Evolutionary conservation across 2,329 filamentous ascomycete genomes (phyloP).

Genomic region (Parafenestella ontariensis): DNA sequence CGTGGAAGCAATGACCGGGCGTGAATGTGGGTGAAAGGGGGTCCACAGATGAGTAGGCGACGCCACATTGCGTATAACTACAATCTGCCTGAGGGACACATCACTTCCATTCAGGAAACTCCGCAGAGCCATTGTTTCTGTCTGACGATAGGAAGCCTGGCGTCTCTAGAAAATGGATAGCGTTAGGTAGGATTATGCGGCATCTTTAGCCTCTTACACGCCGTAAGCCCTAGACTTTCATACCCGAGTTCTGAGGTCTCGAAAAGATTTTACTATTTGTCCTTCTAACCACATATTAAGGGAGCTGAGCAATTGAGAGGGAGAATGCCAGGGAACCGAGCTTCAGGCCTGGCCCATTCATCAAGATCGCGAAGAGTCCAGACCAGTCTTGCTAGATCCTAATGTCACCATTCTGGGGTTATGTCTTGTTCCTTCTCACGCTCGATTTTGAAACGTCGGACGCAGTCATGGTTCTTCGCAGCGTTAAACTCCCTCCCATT

Average conservation of each 20-base stretch:
- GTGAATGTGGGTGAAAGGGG: constrained; percentile 19
- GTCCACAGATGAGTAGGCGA: background rate
- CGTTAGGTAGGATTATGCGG: too few species aligned
- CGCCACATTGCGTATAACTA: background rate
- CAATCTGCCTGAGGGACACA: background rate
- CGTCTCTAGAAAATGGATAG: too few species aligned
- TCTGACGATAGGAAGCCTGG: background rate
- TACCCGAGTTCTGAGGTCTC: too few species aligned
- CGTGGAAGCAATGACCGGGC: constrained; percentile 25
- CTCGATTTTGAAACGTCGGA: too few species aligned
- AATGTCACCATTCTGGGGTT: background rate
- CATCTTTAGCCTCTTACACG: too few species aligned
- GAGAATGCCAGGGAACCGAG: background rate
- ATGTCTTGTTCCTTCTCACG: too few species aligned
- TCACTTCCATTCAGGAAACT: background rate
- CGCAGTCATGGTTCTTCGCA: too few species aligned
- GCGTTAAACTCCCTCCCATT: too few species aligned
- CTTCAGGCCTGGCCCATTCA: background rate
- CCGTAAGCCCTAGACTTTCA: too few species aligned
- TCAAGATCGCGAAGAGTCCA: background rate
- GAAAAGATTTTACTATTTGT: background rate
- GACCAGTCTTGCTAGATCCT: background rate
- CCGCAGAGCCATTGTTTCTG: background rate
- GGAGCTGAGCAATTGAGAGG: background rate
- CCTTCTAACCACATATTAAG: too few species aligned